Evolutionary conservation across 768 basidiomycete species (phyloP), one percentile per base, ranked within the genome.

Genomic region (Strobilomyces dryophilus): DNA sequence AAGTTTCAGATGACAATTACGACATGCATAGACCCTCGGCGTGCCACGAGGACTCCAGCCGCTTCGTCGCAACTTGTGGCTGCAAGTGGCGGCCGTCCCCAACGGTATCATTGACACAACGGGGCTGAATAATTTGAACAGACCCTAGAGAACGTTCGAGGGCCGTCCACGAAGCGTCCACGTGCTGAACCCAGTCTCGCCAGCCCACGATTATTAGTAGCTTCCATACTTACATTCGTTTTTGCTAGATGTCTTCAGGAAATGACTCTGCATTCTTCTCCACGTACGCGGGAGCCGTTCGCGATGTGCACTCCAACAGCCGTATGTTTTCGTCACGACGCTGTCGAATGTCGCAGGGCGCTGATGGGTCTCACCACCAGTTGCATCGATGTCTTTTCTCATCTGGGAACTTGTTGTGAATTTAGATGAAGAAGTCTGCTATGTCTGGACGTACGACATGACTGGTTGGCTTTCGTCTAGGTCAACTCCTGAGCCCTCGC

Each of bases 371-470:
- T 36, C 9, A 39, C 17, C 9, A 1, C 27, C 20, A 61, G 55
- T 64, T 2, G 46, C 55, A 39, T 57, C 51, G 2, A 37, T 64
- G 4, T 24, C 53, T 4, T 21, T 61, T 27, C 31, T 63, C 7
- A 18, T 49, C 15, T 63, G 61, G 62, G 31, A 58, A 31, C 37
- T 32, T 8, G 5, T 66, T 8, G 10, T 54, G 9, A 57, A 48
- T 6, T n/a, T 63, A 1, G 55, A 56, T 15, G 45, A 63, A 8
- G 64, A 66, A 44, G 47, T 59, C 27, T 26, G 44, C 1, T 61
- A 53, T 29, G 43, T 66, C 26, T 64, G 56, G 66, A 35, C 39
- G 58, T 71, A 24, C 61, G 35, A 17, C 35, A 69, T 53, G 31
- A 14, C 34, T 1, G 12, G 2, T 43, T 47, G 0, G 5, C 32